Conservation (phyloP, 768 basidiomycete genomes). For the Mycena alexandri region DNA sequence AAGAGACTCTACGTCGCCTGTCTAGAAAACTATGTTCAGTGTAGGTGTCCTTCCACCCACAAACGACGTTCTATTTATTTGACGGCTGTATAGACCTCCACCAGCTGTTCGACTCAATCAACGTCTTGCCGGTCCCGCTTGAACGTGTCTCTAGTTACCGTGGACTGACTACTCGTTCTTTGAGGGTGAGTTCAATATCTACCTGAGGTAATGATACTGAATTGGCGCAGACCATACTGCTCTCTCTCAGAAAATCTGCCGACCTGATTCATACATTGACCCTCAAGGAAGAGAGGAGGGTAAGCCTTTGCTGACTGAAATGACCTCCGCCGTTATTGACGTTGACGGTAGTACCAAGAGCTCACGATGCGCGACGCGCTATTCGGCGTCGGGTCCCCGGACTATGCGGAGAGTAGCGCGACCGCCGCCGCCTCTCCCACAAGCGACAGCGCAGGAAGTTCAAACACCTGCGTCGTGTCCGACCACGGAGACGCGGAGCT, state of each 20-base stretch:
- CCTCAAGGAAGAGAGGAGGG: constrained; percentile 11
- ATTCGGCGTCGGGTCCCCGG: background rate
- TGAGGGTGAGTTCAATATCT: constrained; percentile 18
- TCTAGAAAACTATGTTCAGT: constrained; percentile 29
- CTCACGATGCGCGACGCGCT: constrained; percentile 4
- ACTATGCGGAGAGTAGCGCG: background rate
- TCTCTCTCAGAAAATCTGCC: constrained; percentile 12
- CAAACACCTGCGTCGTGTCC: constrained; percentile 3
- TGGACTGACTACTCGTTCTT: constrained; percentile 20
- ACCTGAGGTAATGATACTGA: background rate
- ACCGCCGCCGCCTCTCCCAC: constrained; percentile 2
- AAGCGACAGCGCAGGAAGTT: constrained; percentile 13
- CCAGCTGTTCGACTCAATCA: constrained; percentile 8
- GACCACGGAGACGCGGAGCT: constrained; percentile 1
- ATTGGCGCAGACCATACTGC: constrained; percentile 26
- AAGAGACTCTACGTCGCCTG: constrained; percentile 28
- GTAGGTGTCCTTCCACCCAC: background rate
- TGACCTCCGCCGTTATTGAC: background rate
- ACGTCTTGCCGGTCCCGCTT: constrained; percentile 17
- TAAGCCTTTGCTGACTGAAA: background rate
- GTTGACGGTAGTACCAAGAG: background rate
- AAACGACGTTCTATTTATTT: background rate
- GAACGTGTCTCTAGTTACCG: constrained; percentile 20
- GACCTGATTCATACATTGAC: constrained; percentile 5
- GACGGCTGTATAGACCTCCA: constrained; percentile 21